phyloP scores from a whole-genome alignment of 495 filamentous ascomycete genomes.

The Penicillium arizonense region DNA sequence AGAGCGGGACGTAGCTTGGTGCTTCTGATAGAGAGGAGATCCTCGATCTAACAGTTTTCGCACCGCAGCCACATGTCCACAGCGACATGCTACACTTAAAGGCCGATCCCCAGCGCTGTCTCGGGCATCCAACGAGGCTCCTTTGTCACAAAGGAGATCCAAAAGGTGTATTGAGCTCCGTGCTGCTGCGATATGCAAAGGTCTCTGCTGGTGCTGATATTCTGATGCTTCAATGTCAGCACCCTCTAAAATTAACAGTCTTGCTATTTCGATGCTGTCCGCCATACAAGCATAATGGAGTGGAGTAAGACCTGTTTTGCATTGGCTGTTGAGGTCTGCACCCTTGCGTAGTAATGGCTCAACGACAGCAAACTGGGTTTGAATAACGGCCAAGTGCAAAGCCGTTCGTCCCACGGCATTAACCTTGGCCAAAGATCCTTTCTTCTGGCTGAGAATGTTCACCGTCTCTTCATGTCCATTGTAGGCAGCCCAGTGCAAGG shows the following conservation, averaged over 20 bases:
- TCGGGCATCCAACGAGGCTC: slow-evolving; percentile 37
- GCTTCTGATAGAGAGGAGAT: slow-evolving; percentile 29
- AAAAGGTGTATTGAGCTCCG: slow-evolving; percentile 31
- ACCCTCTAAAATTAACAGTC: slow-evolving; percentile 37
- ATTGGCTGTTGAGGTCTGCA: slow-evolving; percentile 26
- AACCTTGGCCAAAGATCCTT: slow-evolving; percentile 21
- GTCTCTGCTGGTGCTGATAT: slow-evolving; percentile 24
- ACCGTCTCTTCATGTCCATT: slow-evolving; percentile 45
- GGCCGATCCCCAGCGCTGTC: slow-evolving; percentile 39
- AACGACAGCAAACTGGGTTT: slow-evolving; percentile 38
- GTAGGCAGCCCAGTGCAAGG: slow-evolving; percentile 44
- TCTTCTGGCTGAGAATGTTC: slow-evolving; percentile 31
- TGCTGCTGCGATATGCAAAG: slow-evolving; percentile 40
- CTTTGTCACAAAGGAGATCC: slow-evolving; percentile 36
- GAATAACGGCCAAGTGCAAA: slow-evolving; percentile 43
- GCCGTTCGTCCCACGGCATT: slow-evolving; percentile 37
- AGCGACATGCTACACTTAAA: slow-evolving; percentile 33
- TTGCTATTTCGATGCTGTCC: slow-evolving; percentile 33
- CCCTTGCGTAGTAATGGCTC: slow-evolving; percentile 35
- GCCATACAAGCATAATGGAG: slow-evolving; percentile 48
- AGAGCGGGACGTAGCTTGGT: slow-evolving; percentile 27
- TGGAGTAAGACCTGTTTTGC: slow-evolving; percentile 29
- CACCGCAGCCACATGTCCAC: slow-evolving; percentile 37
- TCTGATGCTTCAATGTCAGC: slow-evolving; percentile 39
- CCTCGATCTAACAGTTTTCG: slow-evolving; percentile 37